A percentile compares a stretch with the other conserved stretches of the same genome.
phyloP scores from a whole-genome alignment of 148 eudicot species.

The Rhododendron henanense region DNA sequence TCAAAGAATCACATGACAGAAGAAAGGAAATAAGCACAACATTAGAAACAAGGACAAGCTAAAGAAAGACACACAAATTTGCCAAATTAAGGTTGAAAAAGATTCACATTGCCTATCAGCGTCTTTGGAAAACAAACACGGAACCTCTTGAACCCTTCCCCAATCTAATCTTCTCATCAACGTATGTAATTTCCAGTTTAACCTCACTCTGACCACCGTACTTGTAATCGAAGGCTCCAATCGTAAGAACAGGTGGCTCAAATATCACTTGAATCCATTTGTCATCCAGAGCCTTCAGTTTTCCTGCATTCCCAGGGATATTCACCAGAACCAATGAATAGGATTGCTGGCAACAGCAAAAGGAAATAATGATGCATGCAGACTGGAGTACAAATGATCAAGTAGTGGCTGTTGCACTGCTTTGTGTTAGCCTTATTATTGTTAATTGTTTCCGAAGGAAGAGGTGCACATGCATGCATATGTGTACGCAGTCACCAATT shows the following conservation, averaged over 20 bases:
- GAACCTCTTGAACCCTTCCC: slow-evolving; percentile 95
- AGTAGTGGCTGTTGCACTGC: background rate
- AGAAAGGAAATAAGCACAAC: background rate
- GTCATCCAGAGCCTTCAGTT: slow-evolving; percentile 75
- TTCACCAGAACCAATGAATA: background rate
- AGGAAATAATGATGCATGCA: background rate
- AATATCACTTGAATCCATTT: slow-evolving; percentile 89
- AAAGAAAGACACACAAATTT: background rate
- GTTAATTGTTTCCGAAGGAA: background rate
- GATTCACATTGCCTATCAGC: slow-evolving; percentile 9
- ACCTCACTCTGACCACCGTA: slow-evolving; percentile 95
- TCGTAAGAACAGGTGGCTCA: slow-evolving; percentile 77
- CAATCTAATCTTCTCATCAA: slow-evolving; percentile 82
- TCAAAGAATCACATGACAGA: background rate
- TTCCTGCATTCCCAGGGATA: slow-evolving; percentile 42
- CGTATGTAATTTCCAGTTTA: slow-evolving; percentile 80
- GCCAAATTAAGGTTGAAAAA: background rate
- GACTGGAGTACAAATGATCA: background rate
- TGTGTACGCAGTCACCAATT: background rate
- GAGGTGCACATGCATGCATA: background rate
- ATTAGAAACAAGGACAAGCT: background rate
- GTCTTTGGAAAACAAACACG: slow-evolving; percentile 85
- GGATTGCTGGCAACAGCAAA: background rate
- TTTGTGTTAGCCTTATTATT: background rate
- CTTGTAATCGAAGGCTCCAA: slow-evolving; percentile 63